Conservation (phyloP, 2,329 filamentous ascomycete species). For the Aspergillus sp. region DNA sequence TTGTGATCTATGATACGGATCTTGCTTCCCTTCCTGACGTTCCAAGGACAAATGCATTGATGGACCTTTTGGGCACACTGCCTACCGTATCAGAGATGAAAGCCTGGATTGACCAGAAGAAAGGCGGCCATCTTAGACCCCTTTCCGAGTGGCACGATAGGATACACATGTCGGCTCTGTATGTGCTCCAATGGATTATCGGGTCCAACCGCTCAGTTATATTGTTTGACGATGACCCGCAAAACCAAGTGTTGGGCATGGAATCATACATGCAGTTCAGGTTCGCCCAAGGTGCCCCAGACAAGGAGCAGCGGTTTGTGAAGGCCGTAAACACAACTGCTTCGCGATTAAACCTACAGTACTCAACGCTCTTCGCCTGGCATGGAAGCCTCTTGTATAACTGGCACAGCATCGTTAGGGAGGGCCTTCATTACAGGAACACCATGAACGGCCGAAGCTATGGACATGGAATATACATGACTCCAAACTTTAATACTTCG, state of each 20-base stretch:
- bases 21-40: slow-evolving; percentile 38
- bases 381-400: slow-evolving; percentile 76
- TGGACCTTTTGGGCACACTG: slow-evolving; percentile 39
- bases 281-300: slow-evolving; percentile 82
- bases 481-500: slow-evolving; percentile 59
- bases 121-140: slow-evolving; percentile 22
- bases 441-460: slow-evolving; percentile 65
- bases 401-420: slow-evolving; percentile 87
- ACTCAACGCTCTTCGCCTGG: slow-evolving; percentile 80
- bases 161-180: slow-evolving; percentile 65
- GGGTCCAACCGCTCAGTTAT: slow-evolving; percentile 88
- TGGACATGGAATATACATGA: slow-evolving; percentile 83
- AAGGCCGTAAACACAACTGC: slow-evolving; percentile 54
- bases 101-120: slow-evolving; percentile 40
- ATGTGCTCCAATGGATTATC: slow-evolving; percentile 80
- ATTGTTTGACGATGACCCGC: slow-evolving; percentile 59
- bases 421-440: slow-evolving; percentile 72
- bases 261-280: slow-evolving; percentile 74
- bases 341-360: slow-evolving; percentile 39
- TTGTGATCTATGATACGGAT: slow-evolving; percentile 36
- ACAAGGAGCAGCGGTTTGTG: slow-evolving; percentile 77
- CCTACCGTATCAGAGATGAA: slow-evolving; percentile 43
- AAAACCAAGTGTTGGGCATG: slow-evolving; percentile 63
- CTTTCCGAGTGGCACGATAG: slow-evolving; percentile 57
- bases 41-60: slow-evolving; percentile 32